Conservation (phyloP, 2,329 filamentous ascomycete species). For the Sporothrix globosa region DNA sequence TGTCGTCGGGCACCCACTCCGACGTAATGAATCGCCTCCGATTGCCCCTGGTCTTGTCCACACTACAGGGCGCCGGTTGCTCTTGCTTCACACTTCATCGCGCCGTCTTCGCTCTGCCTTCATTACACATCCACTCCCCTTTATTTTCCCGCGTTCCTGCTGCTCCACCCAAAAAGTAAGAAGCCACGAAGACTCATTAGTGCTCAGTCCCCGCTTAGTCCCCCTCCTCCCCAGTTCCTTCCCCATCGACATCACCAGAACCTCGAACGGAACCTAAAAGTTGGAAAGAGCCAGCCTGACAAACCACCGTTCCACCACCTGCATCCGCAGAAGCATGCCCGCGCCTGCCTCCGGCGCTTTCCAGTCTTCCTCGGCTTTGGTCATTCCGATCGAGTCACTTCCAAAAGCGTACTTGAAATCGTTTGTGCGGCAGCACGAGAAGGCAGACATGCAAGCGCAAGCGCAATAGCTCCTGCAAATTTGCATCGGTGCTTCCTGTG, state of each 20-base stretch:
- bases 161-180: slow-evolving; percentile 2
- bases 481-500: slow-evolving; percentile 7
- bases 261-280: not conserved
- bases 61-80: not conserved
- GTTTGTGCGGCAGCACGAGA: not conserved
- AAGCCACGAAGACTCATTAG: not conserved
- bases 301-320: not conserved
- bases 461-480: not conserved
- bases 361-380: not conserved
- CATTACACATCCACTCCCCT: not conserved
- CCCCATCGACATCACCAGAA: slow-evolving; percentile 15
- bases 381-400: slow-evolving; percentile 13
- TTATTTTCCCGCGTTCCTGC: not conserved
- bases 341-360: slow-evolving; percentile 4
- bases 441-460: not conserved
- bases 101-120: not conserved
- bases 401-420: slow-evolving; percentile 1
- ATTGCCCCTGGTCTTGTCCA: not conserved
- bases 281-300: not conserved
- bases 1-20: slow-evolving; percentile 8
- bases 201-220: not conserved
- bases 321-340: not conserved
- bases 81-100: not conserved
- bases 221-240: not conserved
- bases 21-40: not conserved